Conservation (phyloP, 257 asterid species). For the Leptodermis oblonga region DNA sequence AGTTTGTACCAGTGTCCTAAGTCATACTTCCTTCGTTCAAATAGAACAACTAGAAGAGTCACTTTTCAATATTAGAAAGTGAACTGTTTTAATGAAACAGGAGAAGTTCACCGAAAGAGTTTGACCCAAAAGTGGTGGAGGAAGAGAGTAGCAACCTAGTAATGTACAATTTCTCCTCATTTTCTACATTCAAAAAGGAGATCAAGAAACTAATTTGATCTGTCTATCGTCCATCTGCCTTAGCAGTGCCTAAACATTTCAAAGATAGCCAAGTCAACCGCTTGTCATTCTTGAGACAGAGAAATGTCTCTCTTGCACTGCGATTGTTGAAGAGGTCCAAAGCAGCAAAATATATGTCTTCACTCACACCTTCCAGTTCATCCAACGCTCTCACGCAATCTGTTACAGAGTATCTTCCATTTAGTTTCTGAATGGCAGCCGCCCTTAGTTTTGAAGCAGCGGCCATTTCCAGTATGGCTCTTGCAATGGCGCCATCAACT, state of each 20-base stretch:
- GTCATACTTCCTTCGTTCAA: neutral
- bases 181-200: neutral
- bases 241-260: slow-evolving; percentile 34
- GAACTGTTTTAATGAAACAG: too few species aligned
- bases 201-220: neutral
- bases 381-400: slow-evolving; percentile 68
- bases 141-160: neutral
- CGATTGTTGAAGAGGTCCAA: slow-evolving; percentile 64
- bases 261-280: slow-evolving; percentile 64
- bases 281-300: slow-evolving; percentile 55
- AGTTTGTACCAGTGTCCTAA: neutral
- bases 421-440: slow-evolving; percentile 43
- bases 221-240: neutral
- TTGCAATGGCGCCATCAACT: slow-evolving; percentile 60
- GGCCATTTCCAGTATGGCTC: slow-evolving; percentile 76
- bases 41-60: too few species aligned
- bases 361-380: slow-evolving; percentile 51
- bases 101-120: too few species aligned
- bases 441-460: slow-evolving; percentile 63
- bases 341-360: slow-evolving; percentile 55
- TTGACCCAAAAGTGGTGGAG: neutral
- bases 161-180: slow-evolving; percentile 11
- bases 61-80: too few species aligned
- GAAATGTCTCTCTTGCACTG: slow-evolving; percentile 63
- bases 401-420: slow-evolving; percentile 43